These are phyloP conservation scores for Datisca glomerata DNA, from an alignment of 306 rosid species.

Conservation along the genomic window DNA sequence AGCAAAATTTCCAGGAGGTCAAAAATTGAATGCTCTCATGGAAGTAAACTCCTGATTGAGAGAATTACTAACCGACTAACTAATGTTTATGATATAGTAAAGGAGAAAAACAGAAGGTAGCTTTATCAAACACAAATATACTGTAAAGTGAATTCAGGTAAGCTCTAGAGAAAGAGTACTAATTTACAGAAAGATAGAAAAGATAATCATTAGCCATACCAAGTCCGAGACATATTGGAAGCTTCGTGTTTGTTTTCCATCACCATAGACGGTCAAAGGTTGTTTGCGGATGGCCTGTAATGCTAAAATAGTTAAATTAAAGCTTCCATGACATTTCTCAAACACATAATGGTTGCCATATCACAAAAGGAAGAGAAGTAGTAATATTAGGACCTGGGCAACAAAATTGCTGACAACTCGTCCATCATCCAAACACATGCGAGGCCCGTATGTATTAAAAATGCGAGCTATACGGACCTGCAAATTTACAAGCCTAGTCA, in stretches of 20 bases:
- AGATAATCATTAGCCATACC: slow-evolving; percentile 27
- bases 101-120: no score
- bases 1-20: no score
- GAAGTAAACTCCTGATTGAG: no score
- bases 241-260: slow-evolving; percentile 93
- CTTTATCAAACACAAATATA: no score
- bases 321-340: not conserved
- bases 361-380: not conserved
- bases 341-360: no score
- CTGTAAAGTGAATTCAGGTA: no score
- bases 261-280: slow-evolving; percentile 86
- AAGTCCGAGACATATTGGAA: slow-evolving; percentile 95
- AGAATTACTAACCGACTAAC: no score
- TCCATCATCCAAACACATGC: slow-evolving; percentile 98
- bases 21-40: no score
- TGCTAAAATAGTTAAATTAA: not conserved
- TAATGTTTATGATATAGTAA: not conserved
- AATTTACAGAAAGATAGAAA: not conserved
- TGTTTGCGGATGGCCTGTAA: slow-evolving; percentile 79
- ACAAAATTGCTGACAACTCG: slow-evolving; percentile 98
- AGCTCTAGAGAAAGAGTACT: not conserved
- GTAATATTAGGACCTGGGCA: slow-evolving; percentile 58
- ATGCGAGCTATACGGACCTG: slow-evolving; percentile 98
- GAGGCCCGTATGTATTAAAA: slow-evolving; percentile 90
- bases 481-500: slow-evolving; percentile 14